Conservation (phyloP, 1,284 basidiomycete species). For the Austroboletus olivaceoglutinosus region DNA sequence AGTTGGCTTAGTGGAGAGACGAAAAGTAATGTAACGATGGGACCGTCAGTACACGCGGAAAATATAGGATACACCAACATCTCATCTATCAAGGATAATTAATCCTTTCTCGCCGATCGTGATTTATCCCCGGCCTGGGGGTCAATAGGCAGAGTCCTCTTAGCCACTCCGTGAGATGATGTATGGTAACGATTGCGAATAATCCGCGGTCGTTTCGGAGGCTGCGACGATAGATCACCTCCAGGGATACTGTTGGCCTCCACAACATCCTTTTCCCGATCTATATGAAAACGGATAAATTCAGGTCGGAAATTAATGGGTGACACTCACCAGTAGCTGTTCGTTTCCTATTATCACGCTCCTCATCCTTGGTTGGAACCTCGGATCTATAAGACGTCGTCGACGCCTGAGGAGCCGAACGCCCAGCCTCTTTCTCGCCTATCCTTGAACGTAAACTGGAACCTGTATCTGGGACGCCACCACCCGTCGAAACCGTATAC, state of each 20-base stretch:
- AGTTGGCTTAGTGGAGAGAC: constrained; percentile 11
- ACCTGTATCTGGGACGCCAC: constrained; percentile 20
- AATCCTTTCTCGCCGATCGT: constrained; percentile 50
- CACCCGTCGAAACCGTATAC: constrained; percentile 21
- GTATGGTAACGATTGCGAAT: constrained; percentile 44
- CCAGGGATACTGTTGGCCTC: constrained; percentile 19
- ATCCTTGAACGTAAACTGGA: constrained; percentile 65
- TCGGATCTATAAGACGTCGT: constrained; percentile 43
- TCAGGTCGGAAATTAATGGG: background rate
- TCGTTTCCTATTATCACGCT: constrained; percentile 66
- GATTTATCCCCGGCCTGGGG: constrained; percentile 55
- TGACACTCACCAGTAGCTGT: constrained; percentile 57
- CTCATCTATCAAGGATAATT: constrained; percentile 11
- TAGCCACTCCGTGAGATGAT: constrained; percentile 45
- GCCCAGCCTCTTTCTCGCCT: constrained; percentile 53
- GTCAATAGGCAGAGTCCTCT: constrained; percentile 60
- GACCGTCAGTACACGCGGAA: constrained; percentile 10
- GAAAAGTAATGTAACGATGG: constrained; percentile 24
- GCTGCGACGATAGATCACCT: constrained; percentile 24
- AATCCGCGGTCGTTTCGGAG: constrained; percentile 48
- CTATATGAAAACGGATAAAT: constrained; percentile 13
- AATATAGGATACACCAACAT: constrained; percentile 11
- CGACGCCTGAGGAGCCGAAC: constrained; percentile 39
- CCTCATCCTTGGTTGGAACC: constrained; percentile 48
- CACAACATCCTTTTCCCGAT: constrained; percentile 37